Percentiles rank a stretch among this genome's conserved stretches.
Evolutionary conservation across 2,329 filamentous ascomycete genomes (phyloP).

Genomic region (Scedosporium apiospermum): DNA sequence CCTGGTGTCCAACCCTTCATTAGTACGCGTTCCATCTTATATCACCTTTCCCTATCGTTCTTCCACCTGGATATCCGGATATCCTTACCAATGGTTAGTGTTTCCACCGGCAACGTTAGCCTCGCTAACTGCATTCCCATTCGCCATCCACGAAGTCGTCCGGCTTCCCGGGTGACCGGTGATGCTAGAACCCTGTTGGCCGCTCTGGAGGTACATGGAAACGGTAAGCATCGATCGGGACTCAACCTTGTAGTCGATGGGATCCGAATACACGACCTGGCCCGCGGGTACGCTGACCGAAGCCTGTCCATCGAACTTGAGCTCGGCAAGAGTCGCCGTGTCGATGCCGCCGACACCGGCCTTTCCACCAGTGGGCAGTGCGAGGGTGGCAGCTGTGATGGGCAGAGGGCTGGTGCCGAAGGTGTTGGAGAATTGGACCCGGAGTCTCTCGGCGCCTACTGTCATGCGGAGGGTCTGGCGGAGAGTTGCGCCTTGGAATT

Average conservation of each 20-base stretch:
- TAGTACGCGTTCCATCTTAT: neutral
- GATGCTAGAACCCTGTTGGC: slow-evolving; percentile 46
- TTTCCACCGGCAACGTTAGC: slow-evolving; percentile 32
- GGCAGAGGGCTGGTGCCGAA: slow-evolving; percentile 52
- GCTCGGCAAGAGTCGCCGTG: slow-evolving; percentile 35
- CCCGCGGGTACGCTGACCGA: slow-evolving; percentile 45
- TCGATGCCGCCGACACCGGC: slow-evolving; percentile 46
- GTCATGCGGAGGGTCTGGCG: slow-evolving; percentile 57
- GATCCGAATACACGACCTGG: slow-evolving; percentile 50
- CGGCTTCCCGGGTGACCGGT: slow-evolving; percentile 57
- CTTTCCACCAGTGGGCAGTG: slow-evolving; percentile 41
- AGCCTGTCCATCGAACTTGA: slow-evolving; percentile 45
- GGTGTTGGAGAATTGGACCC: slow-evolving; percentile 55
- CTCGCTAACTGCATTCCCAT: slow-evolving; percentile 45
- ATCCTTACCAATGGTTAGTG: slow-evolving; percentile 28
- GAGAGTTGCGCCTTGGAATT: slow-evolving; percentile 52
- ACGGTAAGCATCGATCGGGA: slow-evolving; percentile 45
- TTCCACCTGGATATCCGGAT: too few species aligned
- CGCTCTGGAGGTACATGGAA: slow-evolving; percentile 45
- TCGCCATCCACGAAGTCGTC: slow-evolving; percentile 49
- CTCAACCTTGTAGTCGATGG: slow-evolving; percentile 43
- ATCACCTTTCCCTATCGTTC: neutral
- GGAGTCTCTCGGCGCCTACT: slow-evolving; percentile 44
- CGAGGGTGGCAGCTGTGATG: slow-evolving; percentile 49
- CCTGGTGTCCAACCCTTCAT: slow-evolving; percentile 20